Evolutionary conservation across 2,329 filamentous ascomycete species (phyloP), one percentile per base, ranked within the genome.

Genomic region (Apiospora rasikravindrae): DNA sequence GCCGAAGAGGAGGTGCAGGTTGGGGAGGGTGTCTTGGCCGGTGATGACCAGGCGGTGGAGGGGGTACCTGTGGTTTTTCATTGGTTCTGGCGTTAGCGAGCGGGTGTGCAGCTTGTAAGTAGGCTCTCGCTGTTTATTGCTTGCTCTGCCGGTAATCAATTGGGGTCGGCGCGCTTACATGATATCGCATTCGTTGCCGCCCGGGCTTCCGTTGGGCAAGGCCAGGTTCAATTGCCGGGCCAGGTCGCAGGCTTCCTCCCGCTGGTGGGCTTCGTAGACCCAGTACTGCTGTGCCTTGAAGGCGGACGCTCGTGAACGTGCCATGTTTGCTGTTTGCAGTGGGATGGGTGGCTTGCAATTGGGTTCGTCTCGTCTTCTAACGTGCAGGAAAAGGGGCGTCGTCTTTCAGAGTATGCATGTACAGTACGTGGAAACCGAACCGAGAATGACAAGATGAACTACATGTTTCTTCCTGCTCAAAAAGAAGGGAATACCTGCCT

Each of bases 241-340:
- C 19, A 64, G 57, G 7, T 64, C 29, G 57, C 57, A 40, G 1
- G 57, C 57, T 14, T 64, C 57, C 29, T 64, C 57, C 22, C 16
- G 3, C 57, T 64, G 40, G 33, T 64, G 57, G 14, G 57, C 57
- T n/a, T 64, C 57, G 57, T 64, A 64, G 33, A 64, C 57, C 57
- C 57, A 64, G 57, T 64, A 64, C 57, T 64, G 57, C 19, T 64
- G 57, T 11, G 57, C 57, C 19, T 64, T 64, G 57, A n/a, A 64
- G 10, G 33, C 57, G 19, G 57, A 64, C 13, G 57, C 57, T 64
- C 57, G 57, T 40, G 57, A 64, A 13, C 57, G 57, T 40, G 57
- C 33, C 57, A 64, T 64, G 33, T n/a, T 14, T 64, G 57, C 22
- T 19, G 29, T 53, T 6, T 49, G 45, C 6, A 2, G 19, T 37